phyloP scores from a whole-genome alignment of 441 rosid genomes.

The Theobroma grandiflorum region DNA sequence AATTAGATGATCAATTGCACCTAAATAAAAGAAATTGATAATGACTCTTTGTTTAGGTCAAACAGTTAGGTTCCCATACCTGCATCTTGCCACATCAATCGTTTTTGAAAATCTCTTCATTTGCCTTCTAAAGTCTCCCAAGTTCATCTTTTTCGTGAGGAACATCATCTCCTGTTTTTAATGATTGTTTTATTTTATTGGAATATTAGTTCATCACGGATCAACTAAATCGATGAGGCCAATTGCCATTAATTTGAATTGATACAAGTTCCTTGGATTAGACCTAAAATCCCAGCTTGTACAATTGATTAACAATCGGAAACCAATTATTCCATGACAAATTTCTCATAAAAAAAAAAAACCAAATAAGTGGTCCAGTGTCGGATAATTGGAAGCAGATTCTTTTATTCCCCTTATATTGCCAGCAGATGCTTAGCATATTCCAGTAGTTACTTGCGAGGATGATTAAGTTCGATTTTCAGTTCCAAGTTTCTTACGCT shows the following conservation, averaged over 20 bases:
- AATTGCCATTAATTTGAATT: background rate
- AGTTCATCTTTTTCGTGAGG: background rate
- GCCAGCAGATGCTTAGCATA: conserved; percentile 1
- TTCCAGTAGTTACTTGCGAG: background rate
- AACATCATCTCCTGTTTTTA: background rate
- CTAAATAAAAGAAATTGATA: background rate
- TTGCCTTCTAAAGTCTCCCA: background rate
- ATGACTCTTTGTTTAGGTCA: too few relatives aligned
- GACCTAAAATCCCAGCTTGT: background rate
- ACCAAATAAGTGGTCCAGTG: background rate
- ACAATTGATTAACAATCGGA: background rate
- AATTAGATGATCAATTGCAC: too few relatives aligned
- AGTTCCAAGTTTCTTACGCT: background rate
- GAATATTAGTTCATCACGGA: background rate
- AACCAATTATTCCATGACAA: background rate
- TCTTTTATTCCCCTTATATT: background rate
- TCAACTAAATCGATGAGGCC: background rate
- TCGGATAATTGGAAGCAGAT: background rate
- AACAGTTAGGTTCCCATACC: too few relatives aligned
- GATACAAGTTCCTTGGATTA: background rate
- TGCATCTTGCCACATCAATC: too few relatives aligned
- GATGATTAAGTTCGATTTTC: background rate
- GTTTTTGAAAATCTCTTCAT: too few relatives aligned
- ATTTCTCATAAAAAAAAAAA: background rate
- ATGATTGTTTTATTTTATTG: background rate